Conservation (phyloP, 495 filamentous ascomycete species). For the Penicillium desertorum region DNA sequence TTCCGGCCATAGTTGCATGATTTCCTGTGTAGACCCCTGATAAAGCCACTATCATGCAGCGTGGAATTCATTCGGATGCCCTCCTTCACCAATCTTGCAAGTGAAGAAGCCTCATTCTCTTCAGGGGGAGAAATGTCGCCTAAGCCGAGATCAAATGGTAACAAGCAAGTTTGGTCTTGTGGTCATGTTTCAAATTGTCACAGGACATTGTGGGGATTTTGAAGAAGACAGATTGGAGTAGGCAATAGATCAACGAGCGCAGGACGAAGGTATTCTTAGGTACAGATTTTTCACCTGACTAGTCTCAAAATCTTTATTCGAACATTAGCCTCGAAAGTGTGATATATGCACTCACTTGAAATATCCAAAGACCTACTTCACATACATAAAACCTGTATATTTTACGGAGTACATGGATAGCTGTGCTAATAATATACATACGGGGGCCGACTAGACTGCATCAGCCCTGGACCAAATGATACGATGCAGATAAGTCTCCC, state of each 20-base stretch:
- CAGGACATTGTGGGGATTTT: not conserved
- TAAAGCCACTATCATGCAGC: constrained; percentile 46
- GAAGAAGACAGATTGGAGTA: not conserved
- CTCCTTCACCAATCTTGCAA: constrained; percentile 29
- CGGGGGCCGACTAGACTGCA: not conserved
- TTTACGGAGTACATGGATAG: no score
- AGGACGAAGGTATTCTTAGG: not conserved
- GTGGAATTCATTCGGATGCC: constrained; percentile 33
- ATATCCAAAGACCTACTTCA: not conserved
- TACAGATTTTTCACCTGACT: not conserved
- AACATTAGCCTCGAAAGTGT: not conserved
- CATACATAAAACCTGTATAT: not conserved
- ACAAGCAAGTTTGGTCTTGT: constrained; percentile 32
- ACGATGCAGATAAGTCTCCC: not conserved
- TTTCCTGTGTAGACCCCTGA: constrained; percentile 54
- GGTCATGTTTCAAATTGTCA: not conserved
- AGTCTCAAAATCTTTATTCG: not conserved
- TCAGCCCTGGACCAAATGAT: not conserved
- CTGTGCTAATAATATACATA: not conserved
- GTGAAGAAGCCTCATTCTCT: constrained; percentile 35
- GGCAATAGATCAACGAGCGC: not conserved
- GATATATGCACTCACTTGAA: not conserved
- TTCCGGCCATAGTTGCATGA: constrained; percentile 53
- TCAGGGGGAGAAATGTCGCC: constrained; percentile 30
- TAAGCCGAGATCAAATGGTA: constrained; percentile 37